Evolutionary conservation across 768 basidiomycete genomes (phyloP).

Genomic region (Chalciporus piperatus): DNA sequence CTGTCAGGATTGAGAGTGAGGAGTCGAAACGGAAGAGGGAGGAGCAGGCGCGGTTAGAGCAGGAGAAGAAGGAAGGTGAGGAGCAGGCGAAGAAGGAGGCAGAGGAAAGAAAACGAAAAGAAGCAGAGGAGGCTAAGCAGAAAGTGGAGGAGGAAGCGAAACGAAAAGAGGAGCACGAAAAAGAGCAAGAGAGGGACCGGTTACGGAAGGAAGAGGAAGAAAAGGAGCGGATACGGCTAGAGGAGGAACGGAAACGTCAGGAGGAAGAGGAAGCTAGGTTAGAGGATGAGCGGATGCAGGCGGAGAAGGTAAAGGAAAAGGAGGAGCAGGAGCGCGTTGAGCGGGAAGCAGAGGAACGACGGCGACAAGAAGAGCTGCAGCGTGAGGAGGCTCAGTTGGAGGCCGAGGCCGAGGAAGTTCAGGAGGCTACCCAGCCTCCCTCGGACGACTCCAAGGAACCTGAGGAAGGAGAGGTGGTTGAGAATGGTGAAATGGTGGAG

Average conservation of each 20-base stretch:
- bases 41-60: slow-evolving; percentile 42
- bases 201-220: slow-evolving; percentile 38
- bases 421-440: slow-evolving; percentile 33
- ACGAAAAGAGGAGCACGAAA: slow-evolving; percentile 44
- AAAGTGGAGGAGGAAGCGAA: slow-evolving; percentile 42
- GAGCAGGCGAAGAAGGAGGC: slow-evolving; percentile 34
- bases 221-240: slow-evolving; percentile 31
- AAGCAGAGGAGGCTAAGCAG: slow-evolving; percentile 43
- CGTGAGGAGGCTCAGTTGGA: slow-evolving; percentile 30
- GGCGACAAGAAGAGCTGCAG: slow-evolving; percentile 19
- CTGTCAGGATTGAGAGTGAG: slow-evolving; percentile 64
- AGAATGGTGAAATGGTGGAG: slow-evolving; percentile 30
- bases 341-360: slow-evolving; percentile 33
- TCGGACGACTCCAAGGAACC: slow-evolving; percentile 46
- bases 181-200: slow-evolving; percentile 41
- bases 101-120: slow-evolving; percentile 34
- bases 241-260: slow-evolving; percentile 34
- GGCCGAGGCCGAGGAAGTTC: slow-evolving; percentile 39
- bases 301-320: slow-evolving; percentile 35
- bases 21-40: slow-evolving; percentile 51
- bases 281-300: slow-evolving; percentile 32
- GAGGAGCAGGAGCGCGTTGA: slow-evolving; percentile 42
- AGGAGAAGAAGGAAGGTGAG: slow-evolving; percentile 38
- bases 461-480: slow-evolving; percentile 38
- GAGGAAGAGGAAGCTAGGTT: slow-evolving; percentile 23